Conservation (phyloP, 352 stramenopile species). For the Globisporangium echinulatum region DNA sequence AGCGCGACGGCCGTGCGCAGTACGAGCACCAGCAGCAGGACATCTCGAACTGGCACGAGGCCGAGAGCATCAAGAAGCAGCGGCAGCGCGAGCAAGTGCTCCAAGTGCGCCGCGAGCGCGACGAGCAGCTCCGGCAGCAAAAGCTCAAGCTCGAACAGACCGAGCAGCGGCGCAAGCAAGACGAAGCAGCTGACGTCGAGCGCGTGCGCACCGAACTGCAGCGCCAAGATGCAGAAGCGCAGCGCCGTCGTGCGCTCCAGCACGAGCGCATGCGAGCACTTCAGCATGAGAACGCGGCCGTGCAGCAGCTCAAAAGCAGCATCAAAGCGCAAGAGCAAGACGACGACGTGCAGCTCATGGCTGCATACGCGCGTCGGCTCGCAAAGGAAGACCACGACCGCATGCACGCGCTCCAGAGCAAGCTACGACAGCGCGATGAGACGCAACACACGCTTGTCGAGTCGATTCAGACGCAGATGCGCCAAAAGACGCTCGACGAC, state of each 20-base stretch:
- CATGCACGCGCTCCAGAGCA: conserved; percentile 31
- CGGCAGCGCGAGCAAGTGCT: conserved; percentile 38
- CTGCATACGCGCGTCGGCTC: conserved; percentile 51
- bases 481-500: conserved; percentile 42
- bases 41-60: conserved; percentile 38
- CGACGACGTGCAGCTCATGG: conserved; percentile 65
- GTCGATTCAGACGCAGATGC: conserved; percentile 43
- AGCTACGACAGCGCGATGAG: conserved; percentile 38
- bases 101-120: conserved; percentile 47
- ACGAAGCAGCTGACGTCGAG: conserved; percentile 49
- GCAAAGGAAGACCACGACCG: conserved; percentile 54
- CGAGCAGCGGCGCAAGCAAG: conserved; percentile 23
- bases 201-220: conserved; percentile 48
- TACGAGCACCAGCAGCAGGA: conserved; percentile 42
- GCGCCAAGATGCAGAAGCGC: conserved; percentile 35
- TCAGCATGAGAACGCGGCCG: conserved; percentile 39
- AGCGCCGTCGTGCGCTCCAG: conserved; percentile 28
- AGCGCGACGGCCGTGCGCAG: conserved; percentile 21
- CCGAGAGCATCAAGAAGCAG: conserved; percentile 48
- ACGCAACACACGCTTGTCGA: conserved; percentile 28
- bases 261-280: conserved; percentile 45
- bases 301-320: conserved; percentile 33
- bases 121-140: conserved; percentile 54
- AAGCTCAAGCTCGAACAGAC: conserved; percentile 29
- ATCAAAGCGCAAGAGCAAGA: conserved; percentile 36